Evolutionary conservation across 169 alveolate genomes (phyloP), one percentile per base, ranked within the genome.

Genomic region (Eimeria maxima): DNA sequence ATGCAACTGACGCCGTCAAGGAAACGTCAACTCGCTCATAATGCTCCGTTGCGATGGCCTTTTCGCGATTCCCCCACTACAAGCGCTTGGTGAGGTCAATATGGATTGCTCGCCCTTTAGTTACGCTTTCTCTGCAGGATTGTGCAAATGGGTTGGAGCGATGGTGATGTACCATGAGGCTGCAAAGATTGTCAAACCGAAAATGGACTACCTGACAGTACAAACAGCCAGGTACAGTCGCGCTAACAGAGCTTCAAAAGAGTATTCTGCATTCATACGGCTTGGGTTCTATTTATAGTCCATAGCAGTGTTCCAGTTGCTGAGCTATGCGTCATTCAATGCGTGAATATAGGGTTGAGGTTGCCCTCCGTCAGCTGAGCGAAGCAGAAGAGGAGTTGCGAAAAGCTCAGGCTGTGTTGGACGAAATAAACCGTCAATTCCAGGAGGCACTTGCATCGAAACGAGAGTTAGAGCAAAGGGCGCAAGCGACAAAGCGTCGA

Each of bases 181-280:
- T 27, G 98, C 99, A 33, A 99, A 99, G 97, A 99, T 99, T 88
- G 99, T 99, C 81, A 99, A 98, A 97, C 99, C 99, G 20, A 99
- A 99, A 97, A 98, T 98, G 98, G 99, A 98, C 93, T 98, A 97
- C 92, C 97, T 99, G 94, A 98, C 98, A 95, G 96, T 95, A 45
- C 99, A 98, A 97, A 98, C 98, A 83, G 99, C 98, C 44, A 97
- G 98, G 96, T 78, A 38, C 7, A 33, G 13, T 44, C 33, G 29
- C 83, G 38, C 45, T 67, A 29, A n/a, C 83, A 38, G 14, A 38
- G 20, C 8, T 38, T 73, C 83, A 16, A 20, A 3, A 38, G 6
- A 73, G 2, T 33, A 29, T 38, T 50, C 20, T 6, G 20, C 8
- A 16, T 3, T 38, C 53, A 0, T 18, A 20, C 55, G 14, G 33